Percentiles rank a stretch among this genome's conserved stretches.
Evolutionary conservation across 192 early-diverging fungal species (phyloP).

Genomic region (Entomortierella lignicola): DNA sequence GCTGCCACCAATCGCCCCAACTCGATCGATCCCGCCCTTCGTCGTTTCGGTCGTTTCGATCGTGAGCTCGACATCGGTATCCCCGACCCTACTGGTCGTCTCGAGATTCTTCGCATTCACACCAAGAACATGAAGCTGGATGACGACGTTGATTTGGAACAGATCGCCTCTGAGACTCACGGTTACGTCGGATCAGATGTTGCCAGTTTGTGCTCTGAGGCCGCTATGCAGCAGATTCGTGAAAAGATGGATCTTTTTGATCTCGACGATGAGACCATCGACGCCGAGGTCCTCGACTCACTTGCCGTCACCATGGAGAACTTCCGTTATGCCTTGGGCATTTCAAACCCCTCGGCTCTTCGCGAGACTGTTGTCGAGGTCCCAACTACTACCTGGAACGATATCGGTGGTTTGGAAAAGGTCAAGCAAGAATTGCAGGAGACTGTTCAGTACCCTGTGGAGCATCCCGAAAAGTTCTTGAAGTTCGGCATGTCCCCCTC

Average conservation of each 20-base stretch:
- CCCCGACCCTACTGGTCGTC: slow-evolving; percentile 96
- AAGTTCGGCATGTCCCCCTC: slow-evolving; percentile 98
- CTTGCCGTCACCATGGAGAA: slow-evolving; percentile 98
- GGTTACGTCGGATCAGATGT: slow-evolving; percentile 98
- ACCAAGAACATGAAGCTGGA: slow-evolving; percentile 99
- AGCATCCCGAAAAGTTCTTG: slow-evolving; percentile 99
- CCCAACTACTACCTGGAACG: slow-evolving; percentile 93
- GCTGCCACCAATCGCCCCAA: slow-evolving; percentile 99
- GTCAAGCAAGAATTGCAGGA: slow-evolving; percentile 99
- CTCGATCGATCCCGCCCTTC: slow-evolving; percentile 97
- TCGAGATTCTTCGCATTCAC: slow-evolving; percentile 98
- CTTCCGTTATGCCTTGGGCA: slow-evolving; percentile 94
- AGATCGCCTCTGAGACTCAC: slow-evolving; percentile 97
- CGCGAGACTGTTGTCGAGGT: slow-evolving; percentile 99
- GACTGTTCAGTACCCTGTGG: slow-evolving; percentile 99
- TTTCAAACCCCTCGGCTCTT: slow-evolving; percentile 97
- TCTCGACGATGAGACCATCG: slow-evolving; percentile 97
- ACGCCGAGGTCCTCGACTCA: slow-evolving; percentile 95
- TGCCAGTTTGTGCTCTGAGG: slow-evolving; percentile 98
- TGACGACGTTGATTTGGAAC: slow-evolving; percentile 97
- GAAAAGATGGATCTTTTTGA: slow-evolving; percentile 99
- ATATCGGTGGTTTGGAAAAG: slow-evolving; percentile 97
- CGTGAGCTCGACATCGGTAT: slow-evolving; percentile 99
- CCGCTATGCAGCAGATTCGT: slow-evolving; percentile 99
- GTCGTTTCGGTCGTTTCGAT: slow-evolving; percentile 99